phyloP scores from a whole-genome alignment of 331 rosid genomes.

The Quercus phellos region DNA sequence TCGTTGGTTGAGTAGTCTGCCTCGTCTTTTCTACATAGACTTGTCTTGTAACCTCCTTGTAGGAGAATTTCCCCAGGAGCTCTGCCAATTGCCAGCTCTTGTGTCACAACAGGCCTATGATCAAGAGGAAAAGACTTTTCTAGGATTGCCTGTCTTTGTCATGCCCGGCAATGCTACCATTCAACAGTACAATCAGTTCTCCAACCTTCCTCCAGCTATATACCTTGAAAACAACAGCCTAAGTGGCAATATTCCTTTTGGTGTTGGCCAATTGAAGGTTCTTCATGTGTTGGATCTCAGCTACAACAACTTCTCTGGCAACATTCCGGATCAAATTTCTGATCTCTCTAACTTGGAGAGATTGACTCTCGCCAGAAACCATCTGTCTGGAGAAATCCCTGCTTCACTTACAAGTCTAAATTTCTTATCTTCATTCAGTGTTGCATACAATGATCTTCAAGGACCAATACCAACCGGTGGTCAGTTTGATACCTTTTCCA shows the following conservation, averaged over 20 bases:
- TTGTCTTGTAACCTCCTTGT: conserved; percentile 55
- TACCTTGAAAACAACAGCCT: conserved; percentile 59
- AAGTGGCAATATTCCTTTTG: conserved; percentile 56
- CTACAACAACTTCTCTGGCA: conserved; percentile 63
- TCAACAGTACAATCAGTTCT: conserved; percentile 82
- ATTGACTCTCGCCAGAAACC: conserved; percentile 66
- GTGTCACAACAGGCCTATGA: conserved; percentile 45
- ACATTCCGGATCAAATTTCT: conserved; percentile 64
- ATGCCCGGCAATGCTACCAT: conserved; percentile 56
- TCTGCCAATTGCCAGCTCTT: conserved; percentile 56
- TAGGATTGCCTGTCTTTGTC: conserved; percentile 86
- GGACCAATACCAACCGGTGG: conserved; percentile 75
- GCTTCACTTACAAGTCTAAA: conserved; percentile 53
- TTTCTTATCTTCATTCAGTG: conserved; percentile 82
- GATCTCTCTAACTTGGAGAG: conserved; percentile 67
- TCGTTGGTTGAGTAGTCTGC: conserved; percentile 59
- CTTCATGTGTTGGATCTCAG: conserved; percentile 64
- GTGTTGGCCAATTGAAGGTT: conserved; percentile 62
- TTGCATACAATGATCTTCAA: conserved; percentile 70
- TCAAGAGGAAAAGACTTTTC: conserved; percentile 40
- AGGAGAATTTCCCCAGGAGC: conserved; percentile 58
- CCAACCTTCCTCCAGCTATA: conserved; percentile 71
- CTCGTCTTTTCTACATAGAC: conserved; percentile 80
- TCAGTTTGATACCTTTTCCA: conserved; percentile 73
- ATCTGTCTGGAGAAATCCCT: conserved; percentile 76